Percentiles rank a stretch among this genome's conserved stretches.
Conservation (phyloP, 2,329 filamentous ascomycete genomes). For the Stemphylium lycopersici region DNA sequence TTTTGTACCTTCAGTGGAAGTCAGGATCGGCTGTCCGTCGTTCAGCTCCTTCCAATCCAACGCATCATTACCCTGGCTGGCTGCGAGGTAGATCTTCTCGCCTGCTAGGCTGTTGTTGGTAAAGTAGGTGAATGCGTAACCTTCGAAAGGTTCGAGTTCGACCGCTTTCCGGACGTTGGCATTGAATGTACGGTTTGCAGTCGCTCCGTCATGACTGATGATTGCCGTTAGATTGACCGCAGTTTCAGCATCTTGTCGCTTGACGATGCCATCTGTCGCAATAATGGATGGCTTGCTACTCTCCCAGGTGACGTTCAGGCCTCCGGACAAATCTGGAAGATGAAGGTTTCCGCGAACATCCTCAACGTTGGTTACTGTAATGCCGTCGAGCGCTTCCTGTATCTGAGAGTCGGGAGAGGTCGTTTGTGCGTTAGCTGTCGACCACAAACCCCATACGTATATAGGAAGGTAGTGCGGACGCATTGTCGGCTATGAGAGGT, state of each 20-base stretch:
- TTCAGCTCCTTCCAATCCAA: constrained; percentile 60
- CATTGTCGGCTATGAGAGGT: constrained; percentile 11
- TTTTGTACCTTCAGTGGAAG: constrained; percentile 55
- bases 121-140: constrained; percentile 62
- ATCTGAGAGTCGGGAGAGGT: background rate
- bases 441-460: constrained; percentile 11
- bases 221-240: constrained; percentile 48
- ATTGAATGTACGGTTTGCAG: constrained; percentile 38
- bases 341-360: constrained; percentile 51
- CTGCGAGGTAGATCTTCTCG: constrained; percentile 61
- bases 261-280: constrained; percentile 46
- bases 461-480: constrained; percentile 7
- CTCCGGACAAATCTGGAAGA: constrained; percentile 42
- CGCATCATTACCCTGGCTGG: constrained; percentile 60
- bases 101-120: constrained; percentile 53
- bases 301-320: constrained; percentile 45
- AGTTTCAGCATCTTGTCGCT: constrained; percentile 35
- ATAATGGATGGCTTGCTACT: constrained; percentile 47
- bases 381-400: constrained; percentile 19
- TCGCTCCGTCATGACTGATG: constrained; percentile 29
- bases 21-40: constrained; percentile 54
- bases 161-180: constrained; percentile 46
- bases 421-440: constrained; percentile 7
- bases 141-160: constrained; percentile 47
- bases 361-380: constrained; percentile 41